Evolutionary conservation across 1,284 basidiomycete species (phyloP), one percentile per base, ranked within the genome.

Genomic region (Pyrrhoderma lamaoense): DNA sequence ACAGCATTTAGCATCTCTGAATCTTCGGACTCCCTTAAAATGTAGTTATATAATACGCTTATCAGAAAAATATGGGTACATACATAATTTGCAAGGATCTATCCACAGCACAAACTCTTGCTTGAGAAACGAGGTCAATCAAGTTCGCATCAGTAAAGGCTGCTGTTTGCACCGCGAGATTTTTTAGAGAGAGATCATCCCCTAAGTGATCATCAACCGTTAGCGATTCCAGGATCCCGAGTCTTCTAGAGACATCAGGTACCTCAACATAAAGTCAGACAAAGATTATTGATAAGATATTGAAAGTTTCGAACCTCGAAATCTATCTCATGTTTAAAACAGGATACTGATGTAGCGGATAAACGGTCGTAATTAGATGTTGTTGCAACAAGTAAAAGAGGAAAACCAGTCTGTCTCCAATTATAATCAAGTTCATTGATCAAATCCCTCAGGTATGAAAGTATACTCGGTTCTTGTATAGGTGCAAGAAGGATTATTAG

Each of bases 71-170:
- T 40, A 5, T 16, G 35, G 35, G 16, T 40, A 40, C 71, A 47
- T 60, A 80, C 78, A 60, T 62, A 13, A 62, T 60, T 18, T 63
- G 64, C 9, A 70, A 62, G 1, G 73, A 73, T 5, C 87, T 76
- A 45, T 77, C 71, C 2, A 89, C 62, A 0, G 89, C 78, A 38
- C 74, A 72, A 22, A 79, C 69, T 48, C 75, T 72, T 0, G 92
- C 81, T 34, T 82, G 77, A 25, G 65, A 65, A 1, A 90, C 77
- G 1, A 99, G 73, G 57, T 88, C 78, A 9, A 73, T 74, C 3
- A 99, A 74, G 66, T 99, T 95, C 9, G 75, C 79, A 1, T 93
- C 89, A 35, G 93, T 82, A 8, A 99, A 73, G 1, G 93, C 93
- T 7, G 96, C 96, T 2, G 94, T 96, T 64, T 96, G 91, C 3